These are phyloP conservation scores for Metrosideros polymorpha DNA, from an alignment of 441 rosid species.

Conservation along the genomic window DNA sequence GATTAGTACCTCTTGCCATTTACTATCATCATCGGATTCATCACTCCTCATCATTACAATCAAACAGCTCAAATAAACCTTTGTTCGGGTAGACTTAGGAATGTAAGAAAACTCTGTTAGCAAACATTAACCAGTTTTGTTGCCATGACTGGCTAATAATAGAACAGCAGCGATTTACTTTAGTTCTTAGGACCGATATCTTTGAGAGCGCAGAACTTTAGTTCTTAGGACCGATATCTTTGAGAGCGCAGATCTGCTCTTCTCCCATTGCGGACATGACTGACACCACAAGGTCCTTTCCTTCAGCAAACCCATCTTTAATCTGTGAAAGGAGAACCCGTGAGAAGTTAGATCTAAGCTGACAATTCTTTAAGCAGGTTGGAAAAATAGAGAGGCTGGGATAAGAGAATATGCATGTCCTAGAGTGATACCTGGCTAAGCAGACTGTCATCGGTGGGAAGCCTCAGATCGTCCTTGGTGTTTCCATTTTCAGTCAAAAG, in stretches of 20 bases:
- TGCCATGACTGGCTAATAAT: not conserved
- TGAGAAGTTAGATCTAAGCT: not conserved
- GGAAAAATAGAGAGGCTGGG: not conserved
- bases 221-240: not conserved
- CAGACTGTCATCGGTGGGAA: not conserved
- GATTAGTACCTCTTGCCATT: not conserved
- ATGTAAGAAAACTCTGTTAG: not conserved
- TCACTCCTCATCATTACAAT: not conserved
- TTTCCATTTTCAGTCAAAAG: not conserved
- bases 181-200: not conserved
- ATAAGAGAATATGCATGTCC: not conserved
- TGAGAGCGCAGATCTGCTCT: not conserved
- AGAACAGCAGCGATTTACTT: not conserved
- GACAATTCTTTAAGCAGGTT: not conserved
- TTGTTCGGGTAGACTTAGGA: not conserved
- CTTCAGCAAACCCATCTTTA: not conserved
- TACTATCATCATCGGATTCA: not conserved
- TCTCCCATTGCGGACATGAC: not conserved
- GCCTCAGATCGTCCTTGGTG: slow-evolving; percentile 1
- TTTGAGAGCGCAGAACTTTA: not conserved
- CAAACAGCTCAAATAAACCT: not conserved
- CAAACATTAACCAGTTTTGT: not conserved
- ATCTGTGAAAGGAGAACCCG: not conserved
- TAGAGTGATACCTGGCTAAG: not conserved
- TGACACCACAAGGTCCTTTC: slow-evolving; percentile 1